Conservation (phyloP, 2,329 filamentous ascomycete genomes). For the Alternaria novae-zelandiae region DNA sequence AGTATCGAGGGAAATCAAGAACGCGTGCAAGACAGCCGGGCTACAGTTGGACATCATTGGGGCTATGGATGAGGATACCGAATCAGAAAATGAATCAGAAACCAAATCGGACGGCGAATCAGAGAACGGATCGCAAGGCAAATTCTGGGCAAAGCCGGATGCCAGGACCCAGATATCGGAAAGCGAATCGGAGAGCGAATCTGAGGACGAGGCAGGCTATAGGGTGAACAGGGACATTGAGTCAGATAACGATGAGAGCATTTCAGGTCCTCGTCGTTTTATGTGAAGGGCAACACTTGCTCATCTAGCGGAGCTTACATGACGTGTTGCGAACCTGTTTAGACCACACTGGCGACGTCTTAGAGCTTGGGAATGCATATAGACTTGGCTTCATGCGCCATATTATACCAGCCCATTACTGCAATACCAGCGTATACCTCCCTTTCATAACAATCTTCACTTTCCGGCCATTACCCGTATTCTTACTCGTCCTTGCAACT, state of each 20-base stretch:
- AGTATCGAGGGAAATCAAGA: conserved; percentile 30
- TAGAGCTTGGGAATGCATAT: neutral
- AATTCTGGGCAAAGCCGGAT: neutral
- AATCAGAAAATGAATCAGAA: neutral
- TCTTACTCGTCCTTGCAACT: neutral
- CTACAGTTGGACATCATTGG: conserved; percentile 57
- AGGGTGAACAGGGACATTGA: neutral
- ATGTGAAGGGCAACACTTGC: neutral
- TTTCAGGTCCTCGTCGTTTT: neutral
- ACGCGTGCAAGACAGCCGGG: conserved; percentile 27
- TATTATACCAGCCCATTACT: neutral
- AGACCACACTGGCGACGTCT: neutral
- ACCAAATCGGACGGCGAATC: neutral
- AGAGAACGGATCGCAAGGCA: neutral
- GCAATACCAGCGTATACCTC: conserved; percentile 2
- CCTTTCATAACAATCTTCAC: neutral
- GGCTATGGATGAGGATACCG: conserved; percentile 38
- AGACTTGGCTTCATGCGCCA: neutral
- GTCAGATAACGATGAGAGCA: neutral
- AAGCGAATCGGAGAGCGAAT: neutral
- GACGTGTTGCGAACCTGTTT: neutral
- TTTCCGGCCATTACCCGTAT: neutral
- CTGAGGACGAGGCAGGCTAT: neutral
- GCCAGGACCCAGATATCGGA: neutral
- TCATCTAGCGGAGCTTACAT: neutral